These are phyloP conservation scores for Cercis canadensis DNA, from an alignment of 306 rosid species.

Conservation along the genomic window DNA sequence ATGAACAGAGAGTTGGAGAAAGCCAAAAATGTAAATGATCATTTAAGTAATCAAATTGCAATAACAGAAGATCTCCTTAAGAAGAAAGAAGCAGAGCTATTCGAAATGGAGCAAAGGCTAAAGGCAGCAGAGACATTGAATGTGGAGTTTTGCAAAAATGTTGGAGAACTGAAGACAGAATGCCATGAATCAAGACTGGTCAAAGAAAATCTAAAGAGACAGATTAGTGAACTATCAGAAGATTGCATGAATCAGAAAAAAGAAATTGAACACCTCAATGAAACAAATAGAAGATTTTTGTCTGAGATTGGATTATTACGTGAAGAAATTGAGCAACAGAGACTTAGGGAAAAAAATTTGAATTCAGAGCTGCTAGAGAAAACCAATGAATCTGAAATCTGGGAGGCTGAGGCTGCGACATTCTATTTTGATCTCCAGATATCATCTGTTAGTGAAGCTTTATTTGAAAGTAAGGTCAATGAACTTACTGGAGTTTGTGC, in stretches of 20 bases:
- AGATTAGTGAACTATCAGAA: slow-evolving; percentile 67
- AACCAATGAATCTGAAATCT: slow-evolving; percentile 78
- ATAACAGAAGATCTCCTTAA: slow-evolving; percentile 52
- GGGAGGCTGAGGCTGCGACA: slow-evolving; percentile 94
- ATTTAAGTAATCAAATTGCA: slow-evolving; percentile 57
- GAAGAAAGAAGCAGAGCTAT: slow-evolving; percentile 62
- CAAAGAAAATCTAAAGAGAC: slow-evolving; percentile 59
- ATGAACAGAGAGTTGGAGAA: slow-evolving; percentile 59
- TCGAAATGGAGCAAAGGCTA: slow-evolving; percentile 67
- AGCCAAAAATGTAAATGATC: slow-evolving; percentile 51
- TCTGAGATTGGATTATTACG: slow-evolving; percentile 62
- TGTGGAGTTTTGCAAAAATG: slow-evolving; percentile 53
- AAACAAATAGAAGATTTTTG: slow-evolving; percentile 57
- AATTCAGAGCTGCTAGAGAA: slow-evolving; percentile 78
- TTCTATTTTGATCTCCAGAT: slow-evolving; percentile 91
- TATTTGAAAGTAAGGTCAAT: slow-evolving; percentile 79
- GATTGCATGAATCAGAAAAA: slow-evolving; percentile 61
- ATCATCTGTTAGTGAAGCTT: slow-evolving; percentile 79
- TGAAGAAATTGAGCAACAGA: slow-evolving; percentile 69
- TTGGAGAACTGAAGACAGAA: slow-evolving; percentile 72
- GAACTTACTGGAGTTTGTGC: slow-evolving; percentile 77
- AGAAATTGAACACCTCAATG: slow-evolving; percentile 66
- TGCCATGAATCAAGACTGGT: slow-evolving; percentile 48
- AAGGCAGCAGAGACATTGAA: slow-evolving; percentile 60
- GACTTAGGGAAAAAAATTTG: slow-evolving; percentile 72